Conservation (phyloP, 2,329 filamentous ascomycete species). For the Nemania sp. region DNA sequence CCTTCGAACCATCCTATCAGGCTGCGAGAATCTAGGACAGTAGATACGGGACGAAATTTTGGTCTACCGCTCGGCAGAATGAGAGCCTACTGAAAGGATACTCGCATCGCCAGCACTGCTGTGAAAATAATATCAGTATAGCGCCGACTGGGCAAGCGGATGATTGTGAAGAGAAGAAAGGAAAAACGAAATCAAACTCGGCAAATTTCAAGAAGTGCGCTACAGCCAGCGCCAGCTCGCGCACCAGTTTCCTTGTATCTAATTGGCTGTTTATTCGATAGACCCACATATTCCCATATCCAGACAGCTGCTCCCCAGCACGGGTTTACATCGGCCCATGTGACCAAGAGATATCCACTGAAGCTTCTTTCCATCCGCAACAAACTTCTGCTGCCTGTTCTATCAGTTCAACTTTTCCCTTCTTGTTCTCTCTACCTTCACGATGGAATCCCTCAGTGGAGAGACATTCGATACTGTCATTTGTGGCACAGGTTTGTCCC, state of each 20-base stretch:
- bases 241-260: background rate
- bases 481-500: constrained; percentile 74
- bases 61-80: constrained; percentile 40
- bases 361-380: constrained; percentile 15
- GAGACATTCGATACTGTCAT: constrained; percentile 80
- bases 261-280: too few species aligned
- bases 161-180: constrained; percentile 31
- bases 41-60: constrained; percentile 75
- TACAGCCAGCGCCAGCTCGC: too few species aligned
- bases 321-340: constrained; percentile 22
- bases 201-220: constrained; percentile 1
- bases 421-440: constrained; percentile 31
- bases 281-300: too few species aligned
- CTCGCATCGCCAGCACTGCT: constrained; percentile 39
- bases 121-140: constrained; percentile 37
- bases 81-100: constrained; percentile 40
- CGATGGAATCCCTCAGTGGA: constrained; percentile 75
- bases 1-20: constrained; percentile 85
- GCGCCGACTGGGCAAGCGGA: constrained; percentile 36
- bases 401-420: constrained; percentile 30
- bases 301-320: too few species aligned
- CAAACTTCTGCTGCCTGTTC: constrained; percentile 13
- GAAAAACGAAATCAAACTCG: constrained; percentile 3
- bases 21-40: constrained; percentile 73
- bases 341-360: constrained; percentile 14